Evolutionary conservation across 2,329 filamentous ascomycete genomes (phyloP), one percentile per base, ranked within the genome.

Genomic region (Pestalotiopsis sp.): DNA sequence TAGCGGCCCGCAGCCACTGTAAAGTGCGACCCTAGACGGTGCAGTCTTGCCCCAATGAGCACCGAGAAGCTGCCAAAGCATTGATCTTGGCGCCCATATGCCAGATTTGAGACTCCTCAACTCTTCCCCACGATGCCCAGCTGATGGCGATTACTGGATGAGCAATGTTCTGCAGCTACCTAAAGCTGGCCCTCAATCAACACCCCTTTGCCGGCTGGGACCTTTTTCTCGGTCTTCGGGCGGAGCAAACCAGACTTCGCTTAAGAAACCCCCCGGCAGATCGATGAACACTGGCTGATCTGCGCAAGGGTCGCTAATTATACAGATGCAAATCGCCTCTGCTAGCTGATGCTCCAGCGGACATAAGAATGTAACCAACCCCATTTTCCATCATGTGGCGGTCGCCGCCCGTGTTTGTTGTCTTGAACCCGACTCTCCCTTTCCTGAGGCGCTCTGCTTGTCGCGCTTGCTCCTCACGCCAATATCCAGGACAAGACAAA

Each of bases 1-100:
- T 62, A 62, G 59, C 59, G 59, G 59, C 27, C 59, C 59, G 59
- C 59, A 62, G 59, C 31, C 31, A 36, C 27, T 62, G 31, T 13
- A 17, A 36, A 62, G 27, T 64, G 61, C 61, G 20, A 64, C 61
- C 12, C 20, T 20, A 14, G 12, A 49, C 61, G 61, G 61, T 39
- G 13, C 39, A 4, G 20, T 20, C 20, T 23, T 64, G 61, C 61
- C 61, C 61, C 61, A 64, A 64, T 64, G 36, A 64, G 12, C 41
- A 64, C 61, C 61, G 38, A n/a, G 61, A 36, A 52, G 31, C 39
- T 45, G 38, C 61, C 27, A 25, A 27, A 64, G 39, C 61, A 64
- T 64, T 25, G 49, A 49, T 4, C 38, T 64, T 64, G 39, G 61
- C 61, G 61, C 36, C 38, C 39, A 27, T 25, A n/a, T 17, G 38